Evolutionary conservation across 2,329 filamentous ascomycete genomes (phyloP).

Genomic region (Fusarium avenaceum): DNA sequence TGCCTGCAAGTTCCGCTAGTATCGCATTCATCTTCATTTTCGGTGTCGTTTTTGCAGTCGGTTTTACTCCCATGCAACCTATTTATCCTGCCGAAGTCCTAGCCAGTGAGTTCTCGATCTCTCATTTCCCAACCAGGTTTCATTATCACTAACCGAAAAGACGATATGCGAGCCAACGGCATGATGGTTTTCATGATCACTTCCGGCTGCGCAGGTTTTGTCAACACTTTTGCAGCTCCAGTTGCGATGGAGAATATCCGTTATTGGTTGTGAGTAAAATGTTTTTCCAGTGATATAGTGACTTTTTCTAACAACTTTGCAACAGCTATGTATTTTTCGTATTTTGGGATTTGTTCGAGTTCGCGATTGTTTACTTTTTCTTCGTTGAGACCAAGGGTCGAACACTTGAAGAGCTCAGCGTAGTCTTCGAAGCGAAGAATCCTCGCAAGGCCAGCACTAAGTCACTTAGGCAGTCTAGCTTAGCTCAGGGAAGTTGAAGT

Average conservation of each 20-base stretch:
- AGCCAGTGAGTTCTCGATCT: neutral
- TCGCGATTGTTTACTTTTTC: slow-evolving; percentile 10
- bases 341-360: slow-evolving; percentile 21
- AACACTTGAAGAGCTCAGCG: neutral
- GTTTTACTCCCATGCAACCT: slow-evolving; percentile 22
- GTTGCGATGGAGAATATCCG: slow-evolving; percentile 39
- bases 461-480: no score
- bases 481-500: no score
- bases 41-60: slow-evolving; percentile 9
- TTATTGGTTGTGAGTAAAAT: slow-evolving; percentile 19
- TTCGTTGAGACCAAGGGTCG: slow-evolving; percentile 18
- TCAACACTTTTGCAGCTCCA: slow-evolving; percentile 41
- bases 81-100: slow-evolving; percentile 21
- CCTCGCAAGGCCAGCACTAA: slow-evolving; percentile 9
- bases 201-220: slow-evolving; percentile 28
- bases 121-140: fast-evolving
- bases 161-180: slow-evolving; percentile 42
- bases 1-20: slow-evolving; percentile 7
- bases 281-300: fast-evolving
- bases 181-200: slow-evolving; percentile 38
- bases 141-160: neutral
- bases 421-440: slow-evolving; percentile 1
- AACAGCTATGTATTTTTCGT: slow-evolving; percentile 19
- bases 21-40: slow-evolving; percentile 27
- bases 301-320: neutral